Evolutionary conservation across 306 rosid genomes (phyloP).

Genomic region (Inga leiocalycina): DNA sequence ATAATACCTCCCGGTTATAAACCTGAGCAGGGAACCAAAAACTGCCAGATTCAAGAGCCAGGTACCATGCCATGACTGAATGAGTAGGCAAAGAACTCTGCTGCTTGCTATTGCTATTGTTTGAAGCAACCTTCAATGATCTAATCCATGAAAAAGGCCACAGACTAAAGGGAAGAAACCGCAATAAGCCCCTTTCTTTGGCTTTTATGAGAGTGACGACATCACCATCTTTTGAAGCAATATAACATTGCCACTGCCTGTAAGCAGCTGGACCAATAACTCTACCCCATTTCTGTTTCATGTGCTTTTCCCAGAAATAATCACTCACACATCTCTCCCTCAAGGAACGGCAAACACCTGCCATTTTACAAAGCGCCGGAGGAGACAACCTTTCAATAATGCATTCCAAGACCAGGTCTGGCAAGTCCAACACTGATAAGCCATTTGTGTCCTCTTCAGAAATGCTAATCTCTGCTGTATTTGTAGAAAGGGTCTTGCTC

Average conservation of each 20-base stretch:
- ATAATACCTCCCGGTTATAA: constrained; percentile 90
- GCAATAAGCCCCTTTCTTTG: constrained; percentile 60
- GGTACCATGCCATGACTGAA: constrained; percentile 87
- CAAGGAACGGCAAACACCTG: constrained; percentile 71
- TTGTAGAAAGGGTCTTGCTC: constrained; percentile 48
- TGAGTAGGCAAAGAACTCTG: constrained; percentile 56
- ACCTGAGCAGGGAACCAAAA: constrained; percentile 94
- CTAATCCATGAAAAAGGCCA: constrained; percentile 93
- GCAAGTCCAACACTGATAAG: constrained; percentile 80
- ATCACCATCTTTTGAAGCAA: constrained; percentile 55
- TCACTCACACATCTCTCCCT: constrained; percentile 85
- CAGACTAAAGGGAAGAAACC: constrained; percentile 53
- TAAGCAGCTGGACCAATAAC: constrained; percentile 80
- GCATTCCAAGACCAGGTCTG: constrained; percentile 80
- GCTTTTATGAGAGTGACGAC: constrained; percentile 42
- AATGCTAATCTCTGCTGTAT: constrained; percentile 49
- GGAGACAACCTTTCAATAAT: constrained; percentile 86
- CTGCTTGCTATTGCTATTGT: constrained; percentile 35
- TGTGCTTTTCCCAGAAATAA: constrained; percentile 88
- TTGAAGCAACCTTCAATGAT: constrained; percentile 44
- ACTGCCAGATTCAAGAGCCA: constrained; percentile 83
- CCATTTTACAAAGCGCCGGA: constrained; percentile 62
- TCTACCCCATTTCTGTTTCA: constrained; percentile 84
- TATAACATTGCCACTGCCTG: constrained; percentile 80
- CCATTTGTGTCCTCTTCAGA: constrained; percentile 47